Evolutionary conservation across 495 filamentous ascomycete genomes (phyloP).

Genomic region (Xylaria bambusicola): DNA sequence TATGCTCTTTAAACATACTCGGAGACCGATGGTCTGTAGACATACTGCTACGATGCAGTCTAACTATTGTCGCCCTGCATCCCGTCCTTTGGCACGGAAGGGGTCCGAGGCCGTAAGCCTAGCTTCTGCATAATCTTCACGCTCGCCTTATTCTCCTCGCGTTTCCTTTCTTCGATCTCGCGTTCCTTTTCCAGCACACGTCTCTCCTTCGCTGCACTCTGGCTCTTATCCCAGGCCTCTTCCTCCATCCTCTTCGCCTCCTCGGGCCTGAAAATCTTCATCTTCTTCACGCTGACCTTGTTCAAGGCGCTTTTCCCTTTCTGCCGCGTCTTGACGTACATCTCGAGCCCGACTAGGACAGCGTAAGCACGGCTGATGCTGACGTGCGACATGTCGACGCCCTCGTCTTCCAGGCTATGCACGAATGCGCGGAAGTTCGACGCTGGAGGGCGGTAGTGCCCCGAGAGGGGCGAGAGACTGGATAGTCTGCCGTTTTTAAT

Average conservation of each 20-base stretch:
- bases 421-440: slow-evolving; percentile 82
- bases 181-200: slow-evolving; percentile 41
- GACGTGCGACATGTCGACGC: slow-evolving; percentile 77
- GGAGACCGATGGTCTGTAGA: neutral
- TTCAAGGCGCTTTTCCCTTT: slow-evolving; percentile 55
- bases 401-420: slow-evolving; percentile 65
- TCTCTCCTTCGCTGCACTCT: slow-evolving; percentile 52
- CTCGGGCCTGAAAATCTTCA: slow-evolving; percentile 47
- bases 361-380: slow-evolving; percentile 80
- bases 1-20: neutral
- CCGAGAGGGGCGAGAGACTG: slow-evolving; percentile 60
- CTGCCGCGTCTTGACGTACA: slow-evolving; percentile 64
- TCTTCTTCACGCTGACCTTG: slow-evolving; percentile 33
- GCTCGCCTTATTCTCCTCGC: slow-evolving; percentile 38
- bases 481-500: slow-evolving; percentile 75
- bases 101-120: slow-evolving; percentile 29
- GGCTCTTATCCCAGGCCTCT: slow-evolving; percentile 48
- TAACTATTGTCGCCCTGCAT: neutral
- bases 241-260: slow-evolving; percentile 42
- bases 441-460: slow-evolving; percentile 84
- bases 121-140: slow-evolving; percentile 39
- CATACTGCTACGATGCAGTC: neutral
- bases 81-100: slow-evolving; percentile 18
- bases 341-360: slow-evolving; percentile 78
- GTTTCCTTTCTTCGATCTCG: slow-evolving; percentile 35